Base-by-base conservation (phyloP, 495 filamentous ascomycete species). In the Chaetomium cochliodes region DNA sequence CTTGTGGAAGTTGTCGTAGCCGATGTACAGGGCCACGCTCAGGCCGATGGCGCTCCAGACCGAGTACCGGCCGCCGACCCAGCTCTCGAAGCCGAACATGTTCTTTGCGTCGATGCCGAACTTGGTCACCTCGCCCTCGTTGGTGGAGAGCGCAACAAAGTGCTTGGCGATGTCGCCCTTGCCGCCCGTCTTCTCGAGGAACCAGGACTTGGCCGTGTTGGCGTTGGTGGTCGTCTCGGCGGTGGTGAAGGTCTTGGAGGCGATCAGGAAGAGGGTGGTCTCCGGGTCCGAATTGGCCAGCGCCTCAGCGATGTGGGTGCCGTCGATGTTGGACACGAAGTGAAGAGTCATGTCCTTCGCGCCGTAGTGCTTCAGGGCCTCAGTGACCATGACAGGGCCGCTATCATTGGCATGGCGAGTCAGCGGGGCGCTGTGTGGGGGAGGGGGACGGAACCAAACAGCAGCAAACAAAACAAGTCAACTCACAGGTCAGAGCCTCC, bases 271-370 rank as follows among this genome's bases (percentile, higher is more conserved):
- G 60, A 98, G 87, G 33, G 93, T 97, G 51, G 96, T 97, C 81
- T 98, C 94, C 20, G 94, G 92, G 76, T 98, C 85, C 2, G 92
- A 93, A 76, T 87, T 73, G 73, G 87, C 88, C 20, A 98, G 85
- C 54, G 94, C 96, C 80, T 98, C 94, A 53, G 92, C 90, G 73
- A 98, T 90, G 80, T 98, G 94, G 57, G 94, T 98, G 67, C 94
- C 94, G 74, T 98, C 94, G 71, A 98, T 97, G 83, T 98, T 98
- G 78, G 94, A 98, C 65, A 98, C 94, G 72, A 98, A 98, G 85
- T 97, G 94, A 55, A 98, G 83, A 42, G 86, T 97, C 76, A 93
- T 80, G 76, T 88, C 86, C 62, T 87, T 88, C 77, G 90, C 86
- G 49, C 90, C 90, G 75, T 98, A 98, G 69, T 92, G 86, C 83